Evolutionary conservation across 2,329 filamentous ascomycete genomes (phyloP), one percentile per base, ranked within the genome.

Genomic region (Clarireedia homoeocarpa): DNA sequence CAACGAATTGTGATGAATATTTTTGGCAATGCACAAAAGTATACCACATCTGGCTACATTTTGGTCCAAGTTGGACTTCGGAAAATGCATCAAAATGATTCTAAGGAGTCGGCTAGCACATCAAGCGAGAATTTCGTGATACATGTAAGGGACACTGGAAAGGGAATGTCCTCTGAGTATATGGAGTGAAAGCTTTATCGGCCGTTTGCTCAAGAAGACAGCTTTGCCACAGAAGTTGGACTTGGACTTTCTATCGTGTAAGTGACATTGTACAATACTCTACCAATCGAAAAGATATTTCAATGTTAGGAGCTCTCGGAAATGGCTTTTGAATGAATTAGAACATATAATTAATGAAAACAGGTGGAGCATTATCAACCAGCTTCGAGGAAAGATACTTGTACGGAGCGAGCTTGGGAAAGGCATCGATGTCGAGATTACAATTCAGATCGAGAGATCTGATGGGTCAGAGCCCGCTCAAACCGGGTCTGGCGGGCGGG

Each of bases 81-180:
- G 34, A 27, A 39, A 20, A 34, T 34, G 26, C 20, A 12, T 10
- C 6, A 6, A 9, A 26, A 36, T 9, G 17, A 17, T 30, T 39
- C 45, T 14, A 75, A 81, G 0, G 72, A 84, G 61, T 84, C 84
- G 63, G 84, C 83, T 55, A 84, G 80, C 0, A 69, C 74, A 1
- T 65, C 69, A 0, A 81, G 81, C 1, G 75, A 71, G 10, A 49
- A 49, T 20, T 15, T 55, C 12, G 48, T 47, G 17, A 36, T 55
- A 20, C 52, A 46, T 26, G 77, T 86, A 5, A 72, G 73, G 0
- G 83, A 86, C 63, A 82, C 82, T 1, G 83, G 83, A 2, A 78
- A 78, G 57, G 83, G 83, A 15, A 86, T 86, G 59, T 80, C 78
- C 0, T 73, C 77, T 26, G 77, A 83, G 12, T 86, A 82, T 59